These are phyloP conservation scores for Leccinum olivaceopallidum DNA, from an alignment of 768 basidiomycete species.

Conservation along the genomic window DNA sequence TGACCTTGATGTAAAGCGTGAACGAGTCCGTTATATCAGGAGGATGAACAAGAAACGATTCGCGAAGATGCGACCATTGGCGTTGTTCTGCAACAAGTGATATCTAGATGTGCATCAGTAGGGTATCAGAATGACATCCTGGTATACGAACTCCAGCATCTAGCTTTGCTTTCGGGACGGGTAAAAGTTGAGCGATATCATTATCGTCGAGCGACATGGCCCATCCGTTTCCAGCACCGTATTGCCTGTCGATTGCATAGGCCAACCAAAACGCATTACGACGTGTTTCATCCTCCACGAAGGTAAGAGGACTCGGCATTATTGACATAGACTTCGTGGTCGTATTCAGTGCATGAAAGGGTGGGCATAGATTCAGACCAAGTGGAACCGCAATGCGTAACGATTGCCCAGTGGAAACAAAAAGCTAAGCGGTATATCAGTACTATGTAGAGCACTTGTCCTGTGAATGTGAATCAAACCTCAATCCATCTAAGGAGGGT, in stretches of 20 bases:
- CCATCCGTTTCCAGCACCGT: slow-evolving; percentile 71
- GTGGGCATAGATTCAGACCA: slow-evolving; percentile 66
- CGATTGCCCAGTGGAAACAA: slow-evolving; percentile 54
- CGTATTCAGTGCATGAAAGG: slow-evolving; percentile 66
- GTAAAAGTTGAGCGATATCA: slow-evolving; percentile 71
- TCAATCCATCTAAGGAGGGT: slow-evolving; percentile 63
- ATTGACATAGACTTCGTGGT: slow-evolving; percentile 58
- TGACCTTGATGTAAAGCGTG: slow-evolving; percentile 67
- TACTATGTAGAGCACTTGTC: neutral
- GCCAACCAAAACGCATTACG: slow-evolving; percentile 76
- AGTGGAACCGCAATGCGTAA: slow-evolving; percentile 63
- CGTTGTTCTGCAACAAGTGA: slow-evolving; percentile 51
- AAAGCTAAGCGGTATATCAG: slow-evolving; percentile 46
- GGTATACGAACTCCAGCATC: slow-evolving; percentile 53
- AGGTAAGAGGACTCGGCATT: slow-evolving; percentile 55
- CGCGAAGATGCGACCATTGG: slow-evolving; percentile 65
- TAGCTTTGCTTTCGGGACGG: slow-evolving; percentile 59
- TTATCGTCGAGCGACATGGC: slow-evolving; percentile 70
- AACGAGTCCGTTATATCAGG: slow-evolving; percentile 69
- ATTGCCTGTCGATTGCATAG: slow-evolving; percentile 67
- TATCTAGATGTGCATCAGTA: slow-evolving; percentile 34
- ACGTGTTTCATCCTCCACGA: slow-evolving; percentile 69
- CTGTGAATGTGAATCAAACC: slow-evolving; percentile 37
- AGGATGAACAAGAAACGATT: slow-evolving; percentile 62
- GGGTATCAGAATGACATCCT: neutral